Conservation (phyloP, 352 stramenopile genomes). For the Globisporangium lucens region DNA sequence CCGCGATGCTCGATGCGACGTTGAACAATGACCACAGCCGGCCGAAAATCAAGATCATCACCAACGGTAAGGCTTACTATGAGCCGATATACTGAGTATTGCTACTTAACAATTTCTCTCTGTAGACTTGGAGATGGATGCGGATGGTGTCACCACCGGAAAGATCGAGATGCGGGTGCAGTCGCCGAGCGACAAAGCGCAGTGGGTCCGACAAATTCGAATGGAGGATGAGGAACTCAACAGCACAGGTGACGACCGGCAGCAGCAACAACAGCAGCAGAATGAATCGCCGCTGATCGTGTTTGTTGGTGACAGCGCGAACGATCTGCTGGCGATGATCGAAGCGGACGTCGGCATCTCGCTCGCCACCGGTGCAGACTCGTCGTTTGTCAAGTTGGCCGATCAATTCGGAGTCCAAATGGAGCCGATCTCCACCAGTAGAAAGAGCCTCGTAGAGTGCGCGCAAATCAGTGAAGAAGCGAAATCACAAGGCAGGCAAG, state of each 20-base stretch:
- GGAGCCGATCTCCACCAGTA: constrained; percentile 20
- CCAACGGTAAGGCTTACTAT: constrained; percentile 43
- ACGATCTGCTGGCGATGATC: constrained; percentile 60
- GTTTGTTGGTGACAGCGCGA: constrained; percentile 71
- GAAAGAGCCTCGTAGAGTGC: constrained; percentile 18
- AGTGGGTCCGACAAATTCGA: constrained; percentile 24
- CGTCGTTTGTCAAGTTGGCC: constrained; percentile 26
- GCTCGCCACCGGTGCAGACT: constrained; percentile 21
- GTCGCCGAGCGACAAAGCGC: constrained; percentile 53
- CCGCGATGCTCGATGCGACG: constrained; percentile 33
- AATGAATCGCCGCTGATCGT: constrained; percentile 17
- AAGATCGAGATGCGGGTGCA: constrained; percentile 51
- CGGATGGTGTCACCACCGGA: constrained; percentile 40
- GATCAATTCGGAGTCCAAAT: constrained; percentile 32
- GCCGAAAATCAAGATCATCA: constrained; percentile 27
- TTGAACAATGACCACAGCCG: constrained; percentile 12
- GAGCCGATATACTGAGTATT: neutral
- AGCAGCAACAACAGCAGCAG: neutral
- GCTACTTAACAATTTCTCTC: neutral
- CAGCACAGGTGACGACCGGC: neutral
- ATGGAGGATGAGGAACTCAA: neutral
- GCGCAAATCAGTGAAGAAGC: neutral
- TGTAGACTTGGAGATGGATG: constrained; percentile 49
- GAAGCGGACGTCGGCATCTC: constrained; percentile 61
- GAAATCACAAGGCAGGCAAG: neutral